These are phyloP conservation scores for Hyphodiscus hymeniophilus DNA, from an alignment of 495 filamentous ascomycete genomes.

Conservation along the genomic window DNA sequence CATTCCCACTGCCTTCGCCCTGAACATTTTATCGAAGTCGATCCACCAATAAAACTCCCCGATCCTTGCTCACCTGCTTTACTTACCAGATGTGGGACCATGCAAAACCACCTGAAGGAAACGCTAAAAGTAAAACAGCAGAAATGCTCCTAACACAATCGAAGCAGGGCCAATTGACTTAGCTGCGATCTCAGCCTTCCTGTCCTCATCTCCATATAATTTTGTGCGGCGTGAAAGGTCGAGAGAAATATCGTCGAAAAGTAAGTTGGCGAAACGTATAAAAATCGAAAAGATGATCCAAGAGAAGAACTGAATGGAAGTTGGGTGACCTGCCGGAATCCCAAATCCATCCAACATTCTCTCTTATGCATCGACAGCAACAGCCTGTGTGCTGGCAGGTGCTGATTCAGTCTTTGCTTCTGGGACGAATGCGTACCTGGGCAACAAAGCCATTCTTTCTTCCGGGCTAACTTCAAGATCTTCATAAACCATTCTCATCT, in stretches of 20 bases:
- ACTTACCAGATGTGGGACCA: slow-evolving; percentile 14
- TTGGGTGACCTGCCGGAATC: slow-evolving; percentile 12
- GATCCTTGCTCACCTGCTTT: slow-evolving; percentile 6
- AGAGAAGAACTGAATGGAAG: slow-evolving; percentile 10
- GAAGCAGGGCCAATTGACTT: slow-evolving; percentile 14
- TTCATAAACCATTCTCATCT: slow-evolving; percentile 73
- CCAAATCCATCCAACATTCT: background rate
- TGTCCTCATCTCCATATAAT: slow-evolving; percentile 2
- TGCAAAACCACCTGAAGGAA: slow-evolving; percentile 4
- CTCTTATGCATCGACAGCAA: slow-evolving; percentile 14
- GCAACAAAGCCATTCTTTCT: slow-evolving; percentile 74
- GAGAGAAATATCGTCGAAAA: background rate
- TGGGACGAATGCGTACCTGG: slow-evolving; percentile 66
- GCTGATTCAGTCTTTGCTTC: slow-evolving; percentile 29
- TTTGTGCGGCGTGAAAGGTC: background rate
- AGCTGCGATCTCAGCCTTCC: slow-evolving; percentile 12
- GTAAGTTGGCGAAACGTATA: background rate
- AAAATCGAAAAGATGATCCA: slow-evolving; percentile 2
- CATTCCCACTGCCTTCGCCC: background rate
- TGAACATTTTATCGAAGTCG: background rate
- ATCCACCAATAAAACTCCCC: background rate
- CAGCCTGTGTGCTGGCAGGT: slow-evolving; percentile 20
- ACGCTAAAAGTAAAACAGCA: slow-evolving; percentile 11
- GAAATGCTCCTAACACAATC: background rate
- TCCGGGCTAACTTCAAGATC: slow-evolving; percentile 75